A percentile compares a stretch with the other conserved stretches of the same genome.
Evolutionary conservation across 257 asterid genomes (phyloP).

Genomic region (Solanum dulcamara): DNA sequence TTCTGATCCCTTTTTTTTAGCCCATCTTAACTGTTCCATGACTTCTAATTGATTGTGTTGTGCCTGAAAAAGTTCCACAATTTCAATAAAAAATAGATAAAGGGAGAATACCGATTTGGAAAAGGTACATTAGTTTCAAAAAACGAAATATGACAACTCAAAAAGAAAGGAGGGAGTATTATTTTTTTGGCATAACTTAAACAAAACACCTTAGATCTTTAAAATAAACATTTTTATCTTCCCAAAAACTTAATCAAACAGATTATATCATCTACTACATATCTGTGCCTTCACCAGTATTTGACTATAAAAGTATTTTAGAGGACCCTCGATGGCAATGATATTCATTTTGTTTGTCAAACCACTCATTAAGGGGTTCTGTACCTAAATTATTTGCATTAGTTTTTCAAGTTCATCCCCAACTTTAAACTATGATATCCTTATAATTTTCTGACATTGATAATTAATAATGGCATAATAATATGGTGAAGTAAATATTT

Average conservation of each 20-base stretch:
- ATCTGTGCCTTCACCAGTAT: not conserved
- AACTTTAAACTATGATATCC: not conserved
- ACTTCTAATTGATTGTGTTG: not conserved
- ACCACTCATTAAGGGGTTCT: not conserved
- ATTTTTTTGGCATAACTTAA: too few species aligned
- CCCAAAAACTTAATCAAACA: not conserved
- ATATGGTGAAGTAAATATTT: not conserved
- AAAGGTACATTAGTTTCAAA: not conserved
- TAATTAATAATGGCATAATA: not conserved
- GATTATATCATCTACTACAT: not conserved
- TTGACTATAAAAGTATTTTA: not conserved
- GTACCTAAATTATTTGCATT: not conserved
- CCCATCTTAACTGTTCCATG: not conserved
- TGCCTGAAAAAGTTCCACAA: not conserved
- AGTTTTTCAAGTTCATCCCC: not conserved
- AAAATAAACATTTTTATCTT: not conserved
- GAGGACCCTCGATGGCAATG: not conserved
- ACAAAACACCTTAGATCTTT: too few species aligned
- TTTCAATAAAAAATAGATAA: not conserved
- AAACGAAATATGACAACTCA: too few species aligned
- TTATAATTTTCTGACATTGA: not conserved
- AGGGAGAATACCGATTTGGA: not conserved
- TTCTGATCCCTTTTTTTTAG: not conserved
- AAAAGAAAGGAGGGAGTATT: too few species aligned
- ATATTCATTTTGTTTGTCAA: not conserved